Evolutionary conservation across 176 grass and related monocot species (phyloP).

Genomic region (Cocos nucifera): DNA sequence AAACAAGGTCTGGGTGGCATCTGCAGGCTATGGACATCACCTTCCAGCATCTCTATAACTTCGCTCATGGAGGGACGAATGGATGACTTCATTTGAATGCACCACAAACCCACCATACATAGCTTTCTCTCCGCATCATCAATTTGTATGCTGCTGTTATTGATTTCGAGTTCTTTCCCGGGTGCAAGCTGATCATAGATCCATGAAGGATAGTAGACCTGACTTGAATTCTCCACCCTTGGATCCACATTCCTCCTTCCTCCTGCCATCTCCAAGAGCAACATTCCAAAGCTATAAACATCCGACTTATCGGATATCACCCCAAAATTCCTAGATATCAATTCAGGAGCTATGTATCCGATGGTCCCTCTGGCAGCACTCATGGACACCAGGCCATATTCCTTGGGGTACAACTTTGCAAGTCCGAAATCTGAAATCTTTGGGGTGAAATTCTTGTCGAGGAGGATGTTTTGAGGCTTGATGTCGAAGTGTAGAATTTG

Average conservation of each 20-base stretch:
- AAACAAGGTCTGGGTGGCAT: no score
- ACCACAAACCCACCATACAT: conserved; percentile 26
- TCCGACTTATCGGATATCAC: conserved; percentile 11
- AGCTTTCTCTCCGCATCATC: conserved; percentile 37
- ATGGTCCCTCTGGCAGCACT: no score
- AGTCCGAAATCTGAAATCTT: no score
- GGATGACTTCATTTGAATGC: conserved; percentile 36
- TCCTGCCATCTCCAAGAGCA: conserved; percentile 38
- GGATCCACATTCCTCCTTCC: conserved; percentile 19
- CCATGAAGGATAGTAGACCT: conserved; percentile 24
- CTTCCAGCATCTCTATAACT: conserved; percentile 38
- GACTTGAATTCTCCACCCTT: not conserved
- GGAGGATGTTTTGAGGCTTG: no score
- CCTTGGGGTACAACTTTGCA: no score
- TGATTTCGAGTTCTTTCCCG: not conserved
- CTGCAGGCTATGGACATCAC: not conserved
- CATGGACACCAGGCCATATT: no score
- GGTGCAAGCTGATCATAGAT: conserved; percentile 13
- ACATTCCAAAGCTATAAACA: conserved; percentile 34
- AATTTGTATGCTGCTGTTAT: conserved; percentile 8
- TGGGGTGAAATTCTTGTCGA: no score
- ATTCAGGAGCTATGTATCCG: not conserved
- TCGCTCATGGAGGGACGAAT: conserved; percentile 21
- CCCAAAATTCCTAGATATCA: conserved; percentile 18
- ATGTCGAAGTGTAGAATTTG: no score